Conservation (phyloP, 768 basidiomycete species). For the Leccinellum albellum region DNA sequence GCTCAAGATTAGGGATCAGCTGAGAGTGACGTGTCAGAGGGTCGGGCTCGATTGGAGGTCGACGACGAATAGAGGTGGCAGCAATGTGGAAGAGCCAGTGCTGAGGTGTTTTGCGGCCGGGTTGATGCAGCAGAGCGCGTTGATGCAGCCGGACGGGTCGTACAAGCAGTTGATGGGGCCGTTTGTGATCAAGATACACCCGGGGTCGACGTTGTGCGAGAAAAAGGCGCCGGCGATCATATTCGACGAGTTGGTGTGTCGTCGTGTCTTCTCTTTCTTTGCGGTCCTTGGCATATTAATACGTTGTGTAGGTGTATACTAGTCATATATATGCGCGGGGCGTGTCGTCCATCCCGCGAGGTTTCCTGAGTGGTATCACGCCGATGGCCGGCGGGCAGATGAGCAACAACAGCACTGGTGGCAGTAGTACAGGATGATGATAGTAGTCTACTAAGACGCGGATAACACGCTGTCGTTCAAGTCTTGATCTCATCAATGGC, state of each 20-base stretch:
- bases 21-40: conserved; percentile 61
- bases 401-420: background rate
- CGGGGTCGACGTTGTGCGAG: conserved; percentile 75
- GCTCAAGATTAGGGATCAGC: conserved; percentile 73
- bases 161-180: conserved; percentile 83
- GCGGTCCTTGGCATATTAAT: background rate
- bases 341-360: conserved; percentile 77
- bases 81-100: conserved; percentile 65
- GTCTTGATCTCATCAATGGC: too few relatives aligned
- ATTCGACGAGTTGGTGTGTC: conserved; percentile 86
- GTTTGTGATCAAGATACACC: conserved; percentile 86
- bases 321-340: conserved; percentile 85
- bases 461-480: too few relatives aligned
- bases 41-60: conserved; percentile 55
- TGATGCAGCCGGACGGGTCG: conserved; percentile 78
- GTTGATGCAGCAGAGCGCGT: conserved; percentile 76
- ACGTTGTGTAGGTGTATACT: conserved; percentile 60
- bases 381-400: conserved; percentile 13
- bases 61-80: conserved; percentile 36
- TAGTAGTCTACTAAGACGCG: too few relatives aligned
- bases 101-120: conserved; percentile 73
- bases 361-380: conserved; percentile 34
- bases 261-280: background rate
- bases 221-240: conserved; percentile 85
- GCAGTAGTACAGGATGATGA: conserved; percentile 10